Conservation (phyloP, 805 yeast genomes). For the Huiozyma sinensis region DNA sequence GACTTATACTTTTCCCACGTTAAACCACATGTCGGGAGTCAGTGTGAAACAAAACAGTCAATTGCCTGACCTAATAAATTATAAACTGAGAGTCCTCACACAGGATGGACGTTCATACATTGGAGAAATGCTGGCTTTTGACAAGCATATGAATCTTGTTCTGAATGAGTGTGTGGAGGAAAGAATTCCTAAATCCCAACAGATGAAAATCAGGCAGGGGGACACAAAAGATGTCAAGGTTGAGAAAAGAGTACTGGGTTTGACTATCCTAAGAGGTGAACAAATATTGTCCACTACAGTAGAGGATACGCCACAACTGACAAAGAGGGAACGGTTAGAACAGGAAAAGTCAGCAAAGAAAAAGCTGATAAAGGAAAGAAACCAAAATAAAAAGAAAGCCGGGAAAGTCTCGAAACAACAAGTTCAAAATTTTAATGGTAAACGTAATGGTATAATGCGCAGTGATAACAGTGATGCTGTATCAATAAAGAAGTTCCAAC, state of each 20-base stretch:
- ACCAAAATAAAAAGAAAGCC: slow-evolving; percentile 11
- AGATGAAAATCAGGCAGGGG: slow-evolving; percentile 25
- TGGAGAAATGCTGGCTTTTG: slow-evolving; percentile 82
- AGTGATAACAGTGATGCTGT: slow-evolving; percentile 18
- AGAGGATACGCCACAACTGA: slow-evolving; percentile 43
- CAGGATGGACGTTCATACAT: slow-evolving; percentile 68
- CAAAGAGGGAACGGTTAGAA: slow-evolving; percentile 29
- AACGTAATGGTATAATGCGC: slow-evolving; percentile 6
- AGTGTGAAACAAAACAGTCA: slow-evolving; percentile 20
- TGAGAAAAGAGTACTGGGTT: slow-evolving; percentile 69
- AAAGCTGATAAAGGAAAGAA: slow-evolving; percentile 27
- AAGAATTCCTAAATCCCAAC: slow-evolving; percentile 53
- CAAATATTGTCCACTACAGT: slow-evolving; percentile 61
- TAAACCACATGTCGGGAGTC: slow-evolving; percentile 7
- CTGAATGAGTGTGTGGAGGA: slow-evolving; percentile 77
- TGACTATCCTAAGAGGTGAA: slow-evolving; percentile 80
- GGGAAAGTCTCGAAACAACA: slow-evolving; percentile 2
- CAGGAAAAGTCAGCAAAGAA: slow-evolving; percentile 26
- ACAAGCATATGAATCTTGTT: slow-evolving; percentile 79
- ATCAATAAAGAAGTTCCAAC: slow-evolving; percentile 35
- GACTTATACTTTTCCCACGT: neutral
- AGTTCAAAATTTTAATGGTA: neutral
- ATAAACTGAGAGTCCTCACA: slow-evolving; percentile 61
- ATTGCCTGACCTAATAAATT: slow-evolving; percentile 55
- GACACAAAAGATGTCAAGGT: slow-evolving; percentile 36